Base-by-base conservation (phyloP, 176 grass and related monocot genomes). In the Rhynchospora breviuscula region DNA sequence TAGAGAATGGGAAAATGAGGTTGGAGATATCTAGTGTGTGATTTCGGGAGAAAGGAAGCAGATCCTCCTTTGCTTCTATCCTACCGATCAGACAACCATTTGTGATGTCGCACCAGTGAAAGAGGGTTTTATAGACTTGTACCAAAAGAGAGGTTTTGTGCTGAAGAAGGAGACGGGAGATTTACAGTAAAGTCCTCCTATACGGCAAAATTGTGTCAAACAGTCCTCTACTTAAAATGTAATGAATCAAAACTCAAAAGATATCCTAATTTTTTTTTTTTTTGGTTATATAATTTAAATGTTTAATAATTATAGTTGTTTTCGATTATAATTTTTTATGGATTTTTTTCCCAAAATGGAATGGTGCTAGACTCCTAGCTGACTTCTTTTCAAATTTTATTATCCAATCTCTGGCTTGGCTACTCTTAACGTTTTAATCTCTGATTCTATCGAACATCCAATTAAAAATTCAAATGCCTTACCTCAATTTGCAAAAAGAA, bases 21-120 rank as follows among this genome's bases (percentile, higher is more conserved):
- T 83, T 46, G 88, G 85, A 90, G 22, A 29, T 18, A 7, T 18
- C 59, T 87, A 82, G 84, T 81, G 87, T 76, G 80, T 68, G 40
- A 81, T 69, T 26, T 58, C 47, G 49, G 51, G 47, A 58, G 62
- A 17, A 10, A 40, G 1, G 8, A 23, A 66, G 5, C 8, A 17
- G 57, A 25, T 52, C 59, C 33, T 62, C 60, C 23, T 31, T 64
- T 21, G 4, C 11, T 17, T 64, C 47, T 17, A 25, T 3, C 25
- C 22, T 10, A 47, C 67, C n/a, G 35, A 72, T 72, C 43, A 22
- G 9, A 72, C 18, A 1, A 70, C 17, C 22, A 21, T 29, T 64
- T 10, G 10, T 52, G 9, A 4, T 26, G 61, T 65, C 22, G 63
- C 63, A 65, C 11, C 23, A 31, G 63, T 65, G 15, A 29, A 53